Base-by-base conservation (phyloP, 495 filamentous ascomycete genomes). In the Aspergillus biplanus region DNA sequence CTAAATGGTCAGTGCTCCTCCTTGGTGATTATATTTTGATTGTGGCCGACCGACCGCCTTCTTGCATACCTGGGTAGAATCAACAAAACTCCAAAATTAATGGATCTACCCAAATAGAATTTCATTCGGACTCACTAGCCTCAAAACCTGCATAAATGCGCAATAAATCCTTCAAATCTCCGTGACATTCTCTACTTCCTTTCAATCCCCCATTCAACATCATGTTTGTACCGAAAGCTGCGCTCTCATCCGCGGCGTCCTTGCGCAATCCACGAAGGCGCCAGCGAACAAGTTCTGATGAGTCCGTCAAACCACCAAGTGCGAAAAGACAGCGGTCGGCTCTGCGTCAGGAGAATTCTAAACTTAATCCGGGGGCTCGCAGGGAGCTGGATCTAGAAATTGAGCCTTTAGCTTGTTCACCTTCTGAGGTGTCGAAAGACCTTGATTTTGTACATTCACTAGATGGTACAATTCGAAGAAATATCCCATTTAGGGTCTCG, bases 261-360 rank as follows among this genome's bases (percentile, higher is more conserved):
- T 73, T 79, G 53, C 84, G 85, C 59, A 89, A 83, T 66, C 82
- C 87, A 69, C 84, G 89, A 60, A 79, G 90, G 62, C 87, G 88
- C 56, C 87, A 86, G 71, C 85, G 90, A 59, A 87, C 87, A 42
- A 73, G 80, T 52, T 89, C 85, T 65, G 82, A 87, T 65, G 89
- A 91, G 59, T 83, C 82, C 48, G 82, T 84, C 27, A 81, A 86
- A 33, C 82, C 84, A 60, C 87, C 88, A 63, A 90, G 86, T 69
- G 83, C 89, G 16, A 93, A 93, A 78, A 82, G 89, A 68, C 88
- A 89, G 65, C 81, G 89, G 61, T 85, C 88, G 27, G 83, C 82
- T 15, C 73, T 90, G 56, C 82, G 78, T 42, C 81, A 87, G 54
- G 79, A 85, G 46, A 83, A 83, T 13, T 78, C 82, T 58, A 76